Base-by-base conservation (phyloP, 148 eudicot species). In the Linanthus parryae region DNA sequence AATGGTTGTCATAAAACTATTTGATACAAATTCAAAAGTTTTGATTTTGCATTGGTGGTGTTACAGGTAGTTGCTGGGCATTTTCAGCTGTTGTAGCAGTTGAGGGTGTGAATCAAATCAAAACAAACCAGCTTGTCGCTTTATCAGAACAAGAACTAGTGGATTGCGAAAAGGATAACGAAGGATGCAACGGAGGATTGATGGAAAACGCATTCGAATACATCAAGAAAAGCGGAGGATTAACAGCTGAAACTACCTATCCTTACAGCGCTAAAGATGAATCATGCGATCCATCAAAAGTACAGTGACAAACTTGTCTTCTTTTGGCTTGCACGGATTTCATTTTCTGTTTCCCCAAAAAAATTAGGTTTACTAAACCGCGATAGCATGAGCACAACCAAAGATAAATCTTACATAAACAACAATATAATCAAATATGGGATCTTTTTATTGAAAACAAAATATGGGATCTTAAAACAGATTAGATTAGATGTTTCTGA, bases 101-200 rank as follows among this genome's bases (percentile, higher is more conserved):
- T 4, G 95, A 85, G 52, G 95, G 95, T n/a, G 77, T 85, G 42
- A 85, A 85, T 63, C 73, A 85, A 52, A 74, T 85, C 48, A 85
- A 67, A 68, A 82, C 91, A 7, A 76, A 70, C 12, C 22, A 79
- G 5, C 40, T 85, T 10, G 58, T 79, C 16, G 72, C 90, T 15
- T 53, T 85, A 13, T 85, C 90, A 7, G 95, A 86, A 59, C 95
- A 86, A 72, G 86, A 85, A 47, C 68, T 82, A 12, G 74, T 82
- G 8, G 90, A 86, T 48, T 86, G 89, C 40, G 86, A 67, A 14
- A 21, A 43, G 5, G 88, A 72, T 42, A 67, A 72, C 44, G 8
- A 56, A 26, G 94, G 94, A 2, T 88, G 96, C 65, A 54, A 80
- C 24, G 84, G 81, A 15, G 84, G 83, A 23, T 28, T 68, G 6